phyloP scores from a whole-genome alignment of 1,284 basidiomycete genomes.

The Spongispora temasekensis region DNA sequence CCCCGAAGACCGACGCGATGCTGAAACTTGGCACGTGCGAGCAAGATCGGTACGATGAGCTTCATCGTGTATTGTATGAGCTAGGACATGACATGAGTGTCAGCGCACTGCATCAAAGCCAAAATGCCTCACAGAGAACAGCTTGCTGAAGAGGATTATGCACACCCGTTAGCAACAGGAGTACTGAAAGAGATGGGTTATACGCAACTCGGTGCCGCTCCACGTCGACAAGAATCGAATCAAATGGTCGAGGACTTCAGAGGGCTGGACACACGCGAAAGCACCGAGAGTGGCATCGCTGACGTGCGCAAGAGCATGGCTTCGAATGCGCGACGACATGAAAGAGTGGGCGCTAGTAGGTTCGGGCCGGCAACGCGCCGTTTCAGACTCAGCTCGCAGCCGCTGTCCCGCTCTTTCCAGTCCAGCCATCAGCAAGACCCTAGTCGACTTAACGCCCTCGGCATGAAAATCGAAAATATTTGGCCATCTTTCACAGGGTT shows the following conservation, averaged over 20 bases:
- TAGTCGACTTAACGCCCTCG: no score
- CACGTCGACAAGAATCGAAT: constrained; percentile 75
- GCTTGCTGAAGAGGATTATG: constrained; percentile 54
- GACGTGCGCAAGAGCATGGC: constrained; percentile 43
- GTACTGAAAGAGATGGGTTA: constrained; percentile 11
- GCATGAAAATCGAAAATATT: no score
- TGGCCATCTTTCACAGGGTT: no score
- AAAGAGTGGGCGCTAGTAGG: not conserved
- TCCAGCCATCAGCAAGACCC: no score
- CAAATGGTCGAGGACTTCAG: constrained; percentile 66
- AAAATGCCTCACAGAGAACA: constrained; percentile 59
- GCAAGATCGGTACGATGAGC: constrained; percentile 62
- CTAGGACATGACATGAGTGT: constrained; percentile 37
- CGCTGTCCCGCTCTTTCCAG: no score
- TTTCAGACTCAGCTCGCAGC: not conserved
- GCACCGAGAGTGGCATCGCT: constrained; percentile 64
- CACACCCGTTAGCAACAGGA: constrained; percentile 19
- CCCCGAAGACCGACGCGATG: constrained; percentile 58
- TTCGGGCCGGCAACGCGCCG: not conserved
- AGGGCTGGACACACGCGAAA: constrained; percentile 58
- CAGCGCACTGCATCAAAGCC: not conserved
- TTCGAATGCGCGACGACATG: constrained; percentile 48
- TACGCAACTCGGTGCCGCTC: constrained; percentile 79
- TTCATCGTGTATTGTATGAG: constrained; percentile 72
- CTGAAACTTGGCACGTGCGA: constrained; percentile 66